phyloP scores from a whole-genome alignment of 2,329 filamentous ascomycete species.

The Shiraia sp. region DNA sequence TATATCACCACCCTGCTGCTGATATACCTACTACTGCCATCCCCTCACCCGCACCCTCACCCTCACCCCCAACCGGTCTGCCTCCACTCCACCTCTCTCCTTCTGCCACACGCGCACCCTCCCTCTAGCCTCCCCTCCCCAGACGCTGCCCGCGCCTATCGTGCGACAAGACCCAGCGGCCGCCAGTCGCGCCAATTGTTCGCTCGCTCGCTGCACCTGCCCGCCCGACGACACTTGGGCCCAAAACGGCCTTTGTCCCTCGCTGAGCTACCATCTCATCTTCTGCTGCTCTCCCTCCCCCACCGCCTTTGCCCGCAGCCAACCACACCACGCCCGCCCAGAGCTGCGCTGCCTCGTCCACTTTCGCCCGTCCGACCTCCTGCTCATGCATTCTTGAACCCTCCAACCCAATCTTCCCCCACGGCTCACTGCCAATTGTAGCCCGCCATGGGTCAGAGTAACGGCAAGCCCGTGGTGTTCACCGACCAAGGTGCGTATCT shows the following conservation, averaged over 20 bases:
- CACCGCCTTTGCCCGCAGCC: constrained; percentile 6
- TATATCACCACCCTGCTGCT: constrained; percentile 7
- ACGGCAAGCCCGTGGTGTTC: constrained; percentile 90
- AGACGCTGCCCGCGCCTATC: no score
- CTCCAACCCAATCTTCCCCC: constrained; percentile 8
- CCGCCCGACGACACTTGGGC: constrained; percentile 1
- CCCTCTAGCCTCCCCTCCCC: no score
- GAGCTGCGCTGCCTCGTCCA: constrained; percentile 11
- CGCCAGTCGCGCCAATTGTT: no score
- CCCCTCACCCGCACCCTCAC: not conserved
- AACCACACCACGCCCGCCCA: constrained; percentile 6
- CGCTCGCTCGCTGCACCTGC: constrained; percentile 3
- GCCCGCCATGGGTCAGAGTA: constrained; percentile 82
- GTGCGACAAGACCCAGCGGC: no score
- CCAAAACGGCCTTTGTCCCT: not conserved
- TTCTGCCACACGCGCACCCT: no score
- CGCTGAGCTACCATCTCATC: not conserved
- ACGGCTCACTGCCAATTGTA: constrained; percentile 31
- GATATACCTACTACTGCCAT: constrained; percentile 7
- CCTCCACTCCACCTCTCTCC: no score
- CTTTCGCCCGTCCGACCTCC: constrained; percentile 3
- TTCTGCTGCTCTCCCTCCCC: constrained; percentile 7
- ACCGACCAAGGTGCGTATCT: constrained; percentile 89
- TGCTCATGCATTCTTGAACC: constrained; percentile 32
- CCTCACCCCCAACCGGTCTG: constrained; percentile 3